Evolutionary conservation across 306 rosid species (phyloP), one percentile per base, ranked within the genome.

Genomic region (Ammopiptanthus mongolicus): DNA sequence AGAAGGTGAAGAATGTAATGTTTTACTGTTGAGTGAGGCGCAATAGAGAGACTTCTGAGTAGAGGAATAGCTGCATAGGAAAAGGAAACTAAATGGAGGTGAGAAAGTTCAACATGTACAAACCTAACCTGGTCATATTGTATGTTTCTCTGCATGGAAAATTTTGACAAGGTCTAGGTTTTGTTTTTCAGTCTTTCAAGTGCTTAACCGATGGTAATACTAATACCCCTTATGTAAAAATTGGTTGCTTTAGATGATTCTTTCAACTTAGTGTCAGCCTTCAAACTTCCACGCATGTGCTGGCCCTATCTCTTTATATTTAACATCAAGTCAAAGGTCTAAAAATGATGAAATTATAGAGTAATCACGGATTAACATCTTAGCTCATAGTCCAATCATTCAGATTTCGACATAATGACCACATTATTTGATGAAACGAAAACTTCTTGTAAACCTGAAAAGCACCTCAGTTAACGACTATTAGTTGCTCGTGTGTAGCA

Each of bases 1-100:
- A 87, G 76, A 91, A 89, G 61, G 90, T 88, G 61, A 91, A 88
- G 81, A 91, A 70, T 66, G 96, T 88, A 1, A 88, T 91, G 93
- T 91, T 91, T 75, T 88, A 88, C 83, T 91, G 96, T 51, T 88
- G 81, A 84, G 48, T 58, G 44, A 41, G 59, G 28, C 11, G 4
- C 17, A 23, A 23, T 28, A 33, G 8, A 74, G 72, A 61, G 86
- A 23, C 15, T 42, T 52, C 39, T 51, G 42, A 37, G 70, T 23
- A 65, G 82, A 71, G 78, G 50, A 7, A 68, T 29, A 37, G n/a
- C 73, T 34, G 22, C 18, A 46, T 60, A 63, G 69, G 69, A 55
- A 71, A 57, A 79, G 17, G 67, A 60, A 65, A 51, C 39, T 34
- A 17, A 73, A 41, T 31, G 41, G 53, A 69, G 12, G 34, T 57